Conservation (phyloP, 2,329 filamentous ascomycete genomes). For the Beauveria sp. region DNA sequence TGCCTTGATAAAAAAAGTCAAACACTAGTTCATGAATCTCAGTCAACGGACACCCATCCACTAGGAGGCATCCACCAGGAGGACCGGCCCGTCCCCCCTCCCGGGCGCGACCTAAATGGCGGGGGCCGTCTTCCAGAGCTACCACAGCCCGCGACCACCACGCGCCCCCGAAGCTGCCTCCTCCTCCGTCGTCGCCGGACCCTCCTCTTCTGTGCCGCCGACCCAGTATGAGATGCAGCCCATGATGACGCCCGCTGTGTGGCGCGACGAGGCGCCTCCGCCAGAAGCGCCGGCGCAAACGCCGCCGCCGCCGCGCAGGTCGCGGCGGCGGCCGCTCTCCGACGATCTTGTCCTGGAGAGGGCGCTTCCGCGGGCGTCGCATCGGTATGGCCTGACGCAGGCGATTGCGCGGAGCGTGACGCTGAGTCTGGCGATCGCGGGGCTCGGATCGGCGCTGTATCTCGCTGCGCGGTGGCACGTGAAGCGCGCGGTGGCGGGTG, state of each 20-base stretch:
- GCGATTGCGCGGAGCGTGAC: constrained; percentile 4
- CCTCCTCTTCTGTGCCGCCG: background rate
- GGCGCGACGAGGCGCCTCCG: background rate
- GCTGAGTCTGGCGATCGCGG: constrained; percentile 1
- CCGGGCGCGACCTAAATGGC: background rate
- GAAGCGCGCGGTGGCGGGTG: constrained; percentile 3
- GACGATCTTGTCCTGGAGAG: constrained; percentile 2
- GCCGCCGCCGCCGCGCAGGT: background rate
- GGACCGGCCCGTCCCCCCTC: no score
- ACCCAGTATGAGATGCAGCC: background rate
- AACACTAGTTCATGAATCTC: no score
- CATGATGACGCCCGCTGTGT: constrained; percentile 3
- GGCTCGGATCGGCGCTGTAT: constrained; percentile 1
- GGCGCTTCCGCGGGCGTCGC: constrained; percentile 2
- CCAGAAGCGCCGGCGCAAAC: background rate
- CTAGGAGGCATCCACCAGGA: no score
- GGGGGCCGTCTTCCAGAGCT: constrained; percentile 4
- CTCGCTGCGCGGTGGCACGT: background rate
- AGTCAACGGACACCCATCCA: no score
- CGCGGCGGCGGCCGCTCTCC: background rate
- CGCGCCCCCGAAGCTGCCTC: background rate
- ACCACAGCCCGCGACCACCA: background rate
- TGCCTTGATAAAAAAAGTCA: no score
- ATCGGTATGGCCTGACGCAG: constrained; percentile 3
- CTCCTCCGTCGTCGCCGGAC: background rate